Evolutionary conservation across 768 basidiomycete species (phyloP), one percentile per base, ranked within the genome.

Genomic region (Tulasnella sp.): DNA sequence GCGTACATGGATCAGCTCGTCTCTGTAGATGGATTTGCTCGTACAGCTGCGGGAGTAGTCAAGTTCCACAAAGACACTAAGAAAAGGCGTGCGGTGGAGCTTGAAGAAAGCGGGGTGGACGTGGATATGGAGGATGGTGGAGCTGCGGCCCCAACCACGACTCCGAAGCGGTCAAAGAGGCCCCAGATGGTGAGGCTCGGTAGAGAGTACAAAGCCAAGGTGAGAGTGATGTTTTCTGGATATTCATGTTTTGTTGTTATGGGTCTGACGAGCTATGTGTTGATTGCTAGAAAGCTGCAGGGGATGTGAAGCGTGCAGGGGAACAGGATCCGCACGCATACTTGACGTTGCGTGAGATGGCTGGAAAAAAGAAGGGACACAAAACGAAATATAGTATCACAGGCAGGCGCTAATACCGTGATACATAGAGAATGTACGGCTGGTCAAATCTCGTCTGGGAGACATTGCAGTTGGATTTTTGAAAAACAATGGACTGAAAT

Each of bases 51-150:
- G 62, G 96, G 96, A 4, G 82, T 80, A 55, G 72, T 98, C 68
- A 93, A 91, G 70, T 97, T 98, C 73, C 90, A 96, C 75, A 97
- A 96, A 70, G 85, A 94, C 67, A 97, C 92, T 38, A 98, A 93
- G 72, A 92, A 94, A 70, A 82, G 92, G 60, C 73, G 92, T 61
- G 78, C 86, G 51, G 83, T 82, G 53, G 80, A 82, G 60, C 77
- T 76, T 60, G 70, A 68, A 31, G 71, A 73, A n/a, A 81, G 80
- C 17, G 74, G 68, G 38, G 73, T 71, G n/a, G 70, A 87, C 61
- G 74, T 88, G 53, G 86, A 90, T 62, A 85, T 91, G 80, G 87
- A 74, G 24, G 88, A 91, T 61, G 78, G 70, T 0, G 51, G 64
- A 5, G 57, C 31, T 25, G 5, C 34, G 5, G 34, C n/a, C n/a